Evolutionary conservation across 2,329 filamentous ascomycete genomes (phyloP).

Genomic region (Aspergillus quadricinctus): DNA sequence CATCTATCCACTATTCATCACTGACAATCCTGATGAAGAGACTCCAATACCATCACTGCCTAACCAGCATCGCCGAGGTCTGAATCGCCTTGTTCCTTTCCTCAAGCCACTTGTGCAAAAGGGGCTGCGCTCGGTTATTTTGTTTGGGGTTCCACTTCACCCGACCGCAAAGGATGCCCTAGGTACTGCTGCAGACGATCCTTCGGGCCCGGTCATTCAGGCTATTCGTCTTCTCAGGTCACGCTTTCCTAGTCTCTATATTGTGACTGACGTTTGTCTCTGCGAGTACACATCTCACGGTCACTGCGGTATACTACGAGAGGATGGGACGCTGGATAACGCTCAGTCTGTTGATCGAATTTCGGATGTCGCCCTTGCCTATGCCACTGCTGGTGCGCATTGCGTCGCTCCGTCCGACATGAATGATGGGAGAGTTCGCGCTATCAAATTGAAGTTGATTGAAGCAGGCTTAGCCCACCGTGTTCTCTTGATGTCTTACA

Average conservation of each 20-base stretch:
- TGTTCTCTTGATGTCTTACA: constrained; percentile 93
- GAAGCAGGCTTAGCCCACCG: constrained; percentile 90
- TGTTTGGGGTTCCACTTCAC: constrained; percentile 88
- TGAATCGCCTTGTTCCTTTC: constrained; percentile 81
- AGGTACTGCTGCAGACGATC: constrained; percentile 88
- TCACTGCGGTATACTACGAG: constrained; percentile 91
- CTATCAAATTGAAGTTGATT: constrained; percentile 96
- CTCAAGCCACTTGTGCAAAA: constrained; percentile 83
- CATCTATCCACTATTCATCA: constrained; percentile 95
- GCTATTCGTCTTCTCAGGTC: constrained; percentile 78
- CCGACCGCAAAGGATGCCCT: constrained; percentile 82
- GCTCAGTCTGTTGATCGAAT: constrained; percentile 89
- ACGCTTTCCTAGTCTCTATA: constrained; percentile 84
- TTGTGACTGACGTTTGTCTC: constrained; percentile 88
- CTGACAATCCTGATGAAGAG: constrained; percentile 90
- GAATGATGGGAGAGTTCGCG: constrained; percentile 96
- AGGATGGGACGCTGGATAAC: constrained; percentile 92
- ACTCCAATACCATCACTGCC: constrained; percentile 85
- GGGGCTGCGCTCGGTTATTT: constrained; percentile 85
- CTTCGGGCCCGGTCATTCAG: constrained; percentile 84
- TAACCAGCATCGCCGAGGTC: constrained; percentile 79
- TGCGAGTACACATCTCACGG: constrained; percentile 99
- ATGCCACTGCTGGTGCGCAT: constrained; percentile 91
- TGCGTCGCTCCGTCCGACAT: constrained; percentile 97
- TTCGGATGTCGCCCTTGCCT: constrained; percentile 94